phyloP scores from a whole-genome alignment of 257 asterid genomes.

The Euphrasia confusa region DNA sequence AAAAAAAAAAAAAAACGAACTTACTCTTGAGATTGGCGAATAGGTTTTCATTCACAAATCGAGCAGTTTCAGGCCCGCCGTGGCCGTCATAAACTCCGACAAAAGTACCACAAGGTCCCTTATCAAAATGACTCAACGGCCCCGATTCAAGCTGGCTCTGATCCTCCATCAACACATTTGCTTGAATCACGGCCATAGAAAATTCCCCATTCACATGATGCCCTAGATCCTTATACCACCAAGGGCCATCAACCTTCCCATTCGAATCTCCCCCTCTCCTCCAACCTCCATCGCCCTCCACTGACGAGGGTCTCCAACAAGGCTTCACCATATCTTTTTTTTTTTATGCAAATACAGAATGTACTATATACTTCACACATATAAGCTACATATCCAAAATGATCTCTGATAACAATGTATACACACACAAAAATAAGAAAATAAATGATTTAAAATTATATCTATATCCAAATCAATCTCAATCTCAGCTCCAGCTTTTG shows the following conservation, averaged over 20 bases:
- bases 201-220: conserved; percentile 69
- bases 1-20: conserved; percentile 25
- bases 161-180: conserved; percentile 85
- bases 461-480: conserved; percentile 45
- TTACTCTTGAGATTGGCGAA: conserved; percentile 79
- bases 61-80: conserved; percentile 93
- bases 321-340: conserved; percentile 69
- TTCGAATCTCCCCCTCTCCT: conserved; percentile 44
- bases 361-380: conserved; percentile 20
- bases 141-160: conserved; percentile 93
- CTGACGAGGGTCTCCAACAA: conserved; percentile 77
- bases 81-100: conserved; percentile 98
- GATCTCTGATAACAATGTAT: conserved; percentile 16
- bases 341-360: conserved; percentile 21
- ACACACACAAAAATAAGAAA: conserved; percentile 1
- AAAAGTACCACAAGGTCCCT: conserved; percentile 85
- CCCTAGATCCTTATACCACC: conserved; percentile 90
- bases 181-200: conserved; percentile 92
- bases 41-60: conserved; percentile 60
- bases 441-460: neutral
- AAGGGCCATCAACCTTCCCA: conserved; percentile 66
- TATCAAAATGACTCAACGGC: conserved; percentile 52
- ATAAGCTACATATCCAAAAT: conserved; percentile 31
- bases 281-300: conserved; percentile 59
- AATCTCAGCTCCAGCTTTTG: conserved; percentile 42